A percentile compares a stretch with the other conserved stretches of the same genome.
Evolutionary conservation across 2,329 filamentous ascomycete species (phyloP).

Genomic region (Penicillium vulpinum): DNA sequence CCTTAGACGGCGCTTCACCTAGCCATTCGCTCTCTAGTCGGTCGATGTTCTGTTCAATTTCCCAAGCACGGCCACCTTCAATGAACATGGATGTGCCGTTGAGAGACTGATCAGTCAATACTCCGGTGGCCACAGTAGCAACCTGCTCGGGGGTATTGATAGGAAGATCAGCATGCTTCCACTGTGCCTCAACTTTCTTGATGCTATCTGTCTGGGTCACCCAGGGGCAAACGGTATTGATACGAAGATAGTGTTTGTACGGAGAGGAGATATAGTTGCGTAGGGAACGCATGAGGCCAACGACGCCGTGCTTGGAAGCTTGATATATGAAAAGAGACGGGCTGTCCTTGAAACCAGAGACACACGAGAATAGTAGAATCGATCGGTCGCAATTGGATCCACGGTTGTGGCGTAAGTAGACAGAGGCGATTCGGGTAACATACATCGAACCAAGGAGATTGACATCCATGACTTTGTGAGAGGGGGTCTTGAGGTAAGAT

Average conservation of each 20-base stretch:
- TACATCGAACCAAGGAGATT: constrained; percentile 51
- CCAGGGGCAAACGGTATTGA: constrained; percentile 50
- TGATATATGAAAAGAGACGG: constrained; percentile 52
- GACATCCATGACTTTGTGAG: constrained; percentile 47
- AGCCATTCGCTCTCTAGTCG: constrained; percentile 47
- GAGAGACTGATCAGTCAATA: constrained; percentile 36
- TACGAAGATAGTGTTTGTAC: constrained; percentile 41
- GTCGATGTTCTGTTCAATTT: constrained; percentile 46
- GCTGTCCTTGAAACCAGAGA: constrained; percentile 52
- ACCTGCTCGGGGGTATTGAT: constrained; percentile 44
- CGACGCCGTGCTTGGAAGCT: constrained; percentile 52
- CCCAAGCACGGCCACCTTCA: constrained; percentile 46
- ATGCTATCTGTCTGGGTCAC: constrained; percentile 44
- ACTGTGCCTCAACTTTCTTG: constrained; percentile 37
- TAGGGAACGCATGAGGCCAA: constrained; percentile 52
- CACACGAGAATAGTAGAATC: constrained; percentile 47
- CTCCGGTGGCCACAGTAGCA: constrained; percentile 40
- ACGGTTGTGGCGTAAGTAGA: constrained; percentile 49
- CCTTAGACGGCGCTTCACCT: constrained; percentile 40
- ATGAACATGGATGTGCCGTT: constrained; percentile 47
- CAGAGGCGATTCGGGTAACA: constrained; percentile 52
- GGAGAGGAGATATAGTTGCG: constrained; percentile 37
- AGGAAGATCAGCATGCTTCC: constrained; percentile 42
- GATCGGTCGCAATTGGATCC: constrained; percentile 40
- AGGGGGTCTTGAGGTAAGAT: constrained; percentile 27